Evolutionary conservation across 129 eudicot genomes (phyloP).

Genomic region (Arctium minus): DNA sequence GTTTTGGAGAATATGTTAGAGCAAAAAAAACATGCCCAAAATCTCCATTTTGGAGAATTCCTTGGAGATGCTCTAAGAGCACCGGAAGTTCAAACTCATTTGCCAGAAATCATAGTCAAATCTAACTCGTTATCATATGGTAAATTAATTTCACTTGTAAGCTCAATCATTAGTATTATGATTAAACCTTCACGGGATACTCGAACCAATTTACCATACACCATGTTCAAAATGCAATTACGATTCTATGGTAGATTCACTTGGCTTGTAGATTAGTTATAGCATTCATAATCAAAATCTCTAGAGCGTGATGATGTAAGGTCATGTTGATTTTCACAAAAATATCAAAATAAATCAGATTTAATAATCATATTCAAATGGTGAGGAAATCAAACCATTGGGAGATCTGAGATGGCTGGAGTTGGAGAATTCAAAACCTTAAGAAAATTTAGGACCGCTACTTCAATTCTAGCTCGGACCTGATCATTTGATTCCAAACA

Average conservation of each 20-base stretch:
- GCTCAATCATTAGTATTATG: not conserved
- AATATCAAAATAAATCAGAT: not conserved
- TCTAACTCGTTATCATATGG: not conserved
- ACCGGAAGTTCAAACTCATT: not conserved
- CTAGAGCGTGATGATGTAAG: not conserved
- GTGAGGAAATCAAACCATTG: slow-evolving; percentile 50
- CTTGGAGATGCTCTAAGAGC: not conserved
- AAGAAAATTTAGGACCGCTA: slow-evolving; percentile 80
- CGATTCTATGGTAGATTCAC: not conserved
- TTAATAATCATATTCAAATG: not conserved
- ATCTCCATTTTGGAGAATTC: too few relatives aligned
- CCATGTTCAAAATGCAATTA: not conserved
- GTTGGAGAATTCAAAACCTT: slow-evolving; percentile 55
- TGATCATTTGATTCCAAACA: slow-evolving; percentile 21
- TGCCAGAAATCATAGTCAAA: not conserved
- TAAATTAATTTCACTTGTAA: not conserved
- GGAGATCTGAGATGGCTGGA: slow-evolving; percentile 78
- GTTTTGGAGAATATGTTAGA: too few relatives aligned
- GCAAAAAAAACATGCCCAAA: too few relatives aligned
- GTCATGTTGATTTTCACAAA: slow-evolving; percentile 1
- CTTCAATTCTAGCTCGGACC: slow-evolving; percentile 98
- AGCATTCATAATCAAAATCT: not conserved
- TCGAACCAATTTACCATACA: not conserved
- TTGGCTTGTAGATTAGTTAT: not conserved
- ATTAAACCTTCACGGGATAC: not conserved